Conservation (phyloP, 768 basidiomycete species). For the Tremella mesenterica region DNA sequence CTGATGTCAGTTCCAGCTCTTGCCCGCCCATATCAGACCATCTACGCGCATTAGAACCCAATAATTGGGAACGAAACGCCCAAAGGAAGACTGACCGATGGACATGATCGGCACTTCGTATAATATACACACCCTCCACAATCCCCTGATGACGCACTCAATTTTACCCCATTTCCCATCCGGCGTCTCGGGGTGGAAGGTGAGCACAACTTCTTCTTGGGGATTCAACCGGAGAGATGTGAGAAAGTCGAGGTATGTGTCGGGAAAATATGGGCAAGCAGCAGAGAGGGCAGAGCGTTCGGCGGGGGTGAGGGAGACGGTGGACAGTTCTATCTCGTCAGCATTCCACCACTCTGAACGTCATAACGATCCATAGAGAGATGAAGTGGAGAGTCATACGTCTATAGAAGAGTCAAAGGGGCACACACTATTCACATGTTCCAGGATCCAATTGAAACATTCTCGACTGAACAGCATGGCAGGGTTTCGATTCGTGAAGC, state of each 20-base stretch:
- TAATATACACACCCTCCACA: constrained; percentile 52
- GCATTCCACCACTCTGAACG: background rate
- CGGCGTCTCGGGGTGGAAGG: constrained; percentile 54
- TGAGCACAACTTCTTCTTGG: constrained; percentile 56
- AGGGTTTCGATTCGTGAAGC: constrained; percentile 69
- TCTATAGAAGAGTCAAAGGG: background rate
- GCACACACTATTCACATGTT: constrained; percentile 53
- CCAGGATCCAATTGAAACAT: constrained; percentile 56
- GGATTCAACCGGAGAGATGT: constrained; percentile 40
- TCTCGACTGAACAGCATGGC: constrained; percentile 58
- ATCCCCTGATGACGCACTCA: constrained; percentile 50
- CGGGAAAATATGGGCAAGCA: constrained; percentile 65
- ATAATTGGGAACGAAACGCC: background rate
- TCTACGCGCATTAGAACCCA: background rate
- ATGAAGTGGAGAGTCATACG: no score
- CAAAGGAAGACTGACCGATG: constrained; percentile 45
- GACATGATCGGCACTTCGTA: constrained; percentile 98
- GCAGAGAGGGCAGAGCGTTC: constrained; percentile 62
- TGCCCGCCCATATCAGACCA: background rate
- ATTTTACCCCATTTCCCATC: constrained; percentile 56
- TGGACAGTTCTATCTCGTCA: constrained; percentile 55
- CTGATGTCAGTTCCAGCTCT: constrained; percentile 9
- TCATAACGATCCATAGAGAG: no score
- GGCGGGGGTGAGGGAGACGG: constrained; percentile 53
- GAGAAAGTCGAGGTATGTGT: constrained; percentile 69